Evolutionary conservation across 371 early-diverging fungal species (phyloP), one percentile per base, ranked within the genome.

Genomic region (Lichtheimia ornata): DNA sequence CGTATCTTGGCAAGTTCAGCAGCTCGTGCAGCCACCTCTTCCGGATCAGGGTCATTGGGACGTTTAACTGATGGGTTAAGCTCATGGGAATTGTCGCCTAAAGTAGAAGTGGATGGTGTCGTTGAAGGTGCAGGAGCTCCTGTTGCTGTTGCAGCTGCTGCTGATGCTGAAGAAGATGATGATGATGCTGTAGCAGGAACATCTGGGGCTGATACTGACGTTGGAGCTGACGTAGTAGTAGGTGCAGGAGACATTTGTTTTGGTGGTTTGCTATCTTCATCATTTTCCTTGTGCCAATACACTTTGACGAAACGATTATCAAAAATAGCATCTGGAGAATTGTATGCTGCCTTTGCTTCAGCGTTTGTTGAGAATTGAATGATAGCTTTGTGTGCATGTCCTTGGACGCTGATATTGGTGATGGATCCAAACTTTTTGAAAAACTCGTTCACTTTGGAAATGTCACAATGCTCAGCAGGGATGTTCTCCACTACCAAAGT

Each of bases 301-400:
- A 94, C 89, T 63, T 91, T 91, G 47, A 95, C 92, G 68, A 95
- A 95, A 15, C 95, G 88, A 71, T 95, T 94, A 42, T 83, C 89
- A 69, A 94, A 95, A 27, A 94, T 87, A n/a, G 88, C 82, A 27
- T 92, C 92, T 5, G 94, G 93, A 13, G 86, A 88, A 43, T 73
- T 77, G 59, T 91, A 86, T 1, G 94, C 94, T 11, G 83, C 84
- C 18, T 71, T 76, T 12, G 94, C 95, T 67, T 92, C 93, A 2
- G 72, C 72, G 30, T 72, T 69, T 2, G 69, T 65, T 50, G 73
- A 64, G 64, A 85, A 92, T 57, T 88, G 84, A 25, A 93, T 62
- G 17, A 85, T 61, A 1, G 91, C 91, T 54, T 79, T 75, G 24
- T 68, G 66, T 14, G 61, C 52, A 27, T 62, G 56, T 13, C 73